A percentile compares a stretch with the other conserved stretches of the same genome.
Conservation (phyloP, 139 green algal genomes). For the Volvox reticuliferus region DNA sequence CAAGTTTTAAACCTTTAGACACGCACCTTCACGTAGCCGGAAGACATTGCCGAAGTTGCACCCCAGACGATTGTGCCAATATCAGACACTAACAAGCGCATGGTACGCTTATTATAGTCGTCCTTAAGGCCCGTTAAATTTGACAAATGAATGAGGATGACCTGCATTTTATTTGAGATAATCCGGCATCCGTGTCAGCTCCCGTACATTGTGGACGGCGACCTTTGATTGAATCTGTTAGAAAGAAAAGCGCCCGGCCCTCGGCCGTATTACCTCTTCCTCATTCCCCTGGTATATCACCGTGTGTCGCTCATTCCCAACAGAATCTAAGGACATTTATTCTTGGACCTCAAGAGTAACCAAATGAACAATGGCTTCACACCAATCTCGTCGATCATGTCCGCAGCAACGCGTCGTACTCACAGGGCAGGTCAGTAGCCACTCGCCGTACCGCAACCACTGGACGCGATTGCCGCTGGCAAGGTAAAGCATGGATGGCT, state of each 20-base stretch:
- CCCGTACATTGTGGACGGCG: too few relatives aligned
- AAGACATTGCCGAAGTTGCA: conserved; percentile 46
- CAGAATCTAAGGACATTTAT: too few relatives aligned
- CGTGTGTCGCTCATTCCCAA: too few relatives aligned
- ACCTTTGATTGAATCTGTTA: too few relatives aligned
- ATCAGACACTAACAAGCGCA: conserved; percentile 65
- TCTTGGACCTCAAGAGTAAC: too few relatives aligned
- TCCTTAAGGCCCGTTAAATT: conserved; percentile 71
- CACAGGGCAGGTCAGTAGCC: conserved; percentile 71
- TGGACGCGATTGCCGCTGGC: conserved; percentile 11
- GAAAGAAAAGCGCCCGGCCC: too few relatives aligned
- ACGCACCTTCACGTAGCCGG: conserved; percentile 27
- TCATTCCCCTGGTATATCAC: too few relatives aligned
- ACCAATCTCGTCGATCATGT: too few relatives aligned
- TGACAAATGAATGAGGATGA: conserved; percentile 72
- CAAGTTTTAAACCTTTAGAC: not conserved
- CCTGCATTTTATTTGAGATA: conserved; percentile 15
- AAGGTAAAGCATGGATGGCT: not conserved
- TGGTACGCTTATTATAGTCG: conserved; percentile 75
- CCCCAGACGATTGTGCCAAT: conserved; percentile 62
- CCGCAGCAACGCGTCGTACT: not conserved
- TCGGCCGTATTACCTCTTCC: too few relatives aligned
- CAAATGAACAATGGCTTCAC: too few relatives aligned
- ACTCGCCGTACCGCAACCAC: conserved; percentile 68
- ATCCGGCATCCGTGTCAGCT: too few relatives aligned